Evolutionary conservation across 768 basidiomycete genomes (phyloP), one percentile per base, ranked within the genome.

Genomic region (Amanita molliuscula): DNA sequence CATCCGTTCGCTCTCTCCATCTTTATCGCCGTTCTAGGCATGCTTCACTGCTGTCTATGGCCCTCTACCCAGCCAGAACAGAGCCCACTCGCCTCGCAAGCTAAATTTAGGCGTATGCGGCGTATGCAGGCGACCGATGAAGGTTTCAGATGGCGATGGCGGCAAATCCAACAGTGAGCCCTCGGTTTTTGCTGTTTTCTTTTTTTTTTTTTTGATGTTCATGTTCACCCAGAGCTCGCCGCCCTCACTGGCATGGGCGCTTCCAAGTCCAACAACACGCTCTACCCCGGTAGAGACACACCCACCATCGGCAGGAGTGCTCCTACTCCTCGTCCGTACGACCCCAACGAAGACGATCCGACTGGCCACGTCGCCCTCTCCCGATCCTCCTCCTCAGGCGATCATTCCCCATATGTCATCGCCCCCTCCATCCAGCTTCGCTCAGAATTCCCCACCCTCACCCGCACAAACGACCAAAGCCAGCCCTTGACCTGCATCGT

Each of bases 41-140:
- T 99, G 96, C 66, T 98, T 97, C 64, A 88, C 83, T 13, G 91
- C 92, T 5, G 95, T 98, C 3, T 99, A 99, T 65, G 95, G 94
- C 11, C 89, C 89, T 4, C 83, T 86, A 9, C 81, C 84, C 11
- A 75, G 64, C 52, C 75, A 77, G 57, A 71, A 69, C 29, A 77
- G 69, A 58, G 67, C 74, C 44, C 63, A 80, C 46, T 63, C 78
- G 6, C 74, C 85, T 23, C 71, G 79, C 64, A 81, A 87, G 67
- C 72, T 87, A 41, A 85, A 89, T 61, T 71, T 96, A 20, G 96
- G 96, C 16, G 89, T 99, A 15, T 99, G 96, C 57, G 96, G 96
- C 34, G 92, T 98, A 2, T 99, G 96, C 62, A 76, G 96, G 58
- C 77, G 93, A 28, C 93, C 93, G 15, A 98, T 99, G 96, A 92